Evolutionary conservation across 805 yeast genomes (phyloP), one percentile per base, ranked within the genome.

Genomic region (Saccharomyces kudriavzevii): DNA sequence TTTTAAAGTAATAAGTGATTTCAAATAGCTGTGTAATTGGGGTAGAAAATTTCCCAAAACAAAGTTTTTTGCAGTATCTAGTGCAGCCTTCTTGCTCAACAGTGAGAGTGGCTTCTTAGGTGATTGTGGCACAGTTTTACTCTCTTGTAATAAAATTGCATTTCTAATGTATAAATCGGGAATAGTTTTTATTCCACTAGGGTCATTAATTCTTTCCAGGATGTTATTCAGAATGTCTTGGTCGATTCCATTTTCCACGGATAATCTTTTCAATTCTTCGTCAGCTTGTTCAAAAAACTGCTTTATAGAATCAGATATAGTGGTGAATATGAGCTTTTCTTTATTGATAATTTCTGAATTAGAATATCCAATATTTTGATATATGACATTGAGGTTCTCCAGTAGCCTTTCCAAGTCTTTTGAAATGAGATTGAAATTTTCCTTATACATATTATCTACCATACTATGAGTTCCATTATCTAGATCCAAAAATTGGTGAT

Each of bases 341-440:
- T 80, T 82, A 40, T 66, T 67, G 13, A 75, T 62, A 2, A 80
- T 76, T 53, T 81, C 84, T 8, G 65, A 60, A n/a, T 72, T 64
- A 0, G 83, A 73, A 60, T 78, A 81, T 1, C 87, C 87, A 45
- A 82, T 82, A 54, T 74, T 76, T 49, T 71, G 70, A 62, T 81
- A 81, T 9, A 80, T 74, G 4, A 61, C 60, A 50, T 77, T 74
- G n/a, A 82, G 63, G 50, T 77, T 76, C 20, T 66, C 67, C 40
- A 74, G 57, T n/a, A 70, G 49, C 24, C 63, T 57, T 56, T 64
- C 68, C 29, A 70, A 51, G 48, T 70, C 70, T 28, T 57, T 58
- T 2, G 72, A 65, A 13, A 70, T 65, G 27, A 64, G 54, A 29
- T 61, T 62, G 35, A 68, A 70, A 51, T 67, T 65, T 49, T 69